Percentiles rank a stretch among this genome's conserved stretches.
Evolutionary conservation across 2,329 filamentous ascomycete species (phyloP).

Genomic region (Venturiaceae sp.): DNA sequence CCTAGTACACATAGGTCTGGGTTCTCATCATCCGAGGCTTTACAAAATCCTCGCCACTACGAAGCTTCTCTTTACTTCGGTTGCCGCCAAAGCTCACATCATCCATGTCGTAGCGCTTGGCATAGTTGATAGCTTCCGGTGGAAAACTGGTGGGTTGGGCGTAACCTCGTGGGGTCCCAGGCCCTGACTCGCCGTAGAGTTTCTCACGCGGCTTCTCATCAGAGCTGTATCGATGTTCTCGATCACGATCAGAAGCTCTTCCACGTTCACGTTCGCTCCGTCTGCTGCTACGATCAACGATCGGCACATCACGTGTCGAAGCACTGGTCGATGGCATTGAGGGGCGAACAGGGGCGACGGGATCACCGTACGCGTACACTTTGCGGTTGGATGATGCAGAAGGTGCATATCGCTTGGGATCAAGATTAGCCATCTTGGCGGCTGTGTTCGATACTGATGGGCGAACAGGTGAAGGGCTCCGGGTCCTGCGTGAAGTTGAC

Average conservation of each 20-base stretch:
- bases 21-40: neutral
- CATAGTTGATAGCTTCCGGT: neutral
- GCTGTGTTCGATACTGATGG: slow-evolving; percentile 1
- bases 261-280: neutral
- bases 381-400: neutral
- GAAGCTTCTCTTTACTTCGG: neutral
- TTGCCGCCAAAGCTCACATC: neutral
- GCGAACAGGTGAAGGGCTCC: slow-evolving; percentile 1
- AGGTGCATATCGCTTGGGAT: neutral
- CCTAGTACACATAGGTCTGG: slow-evolving; percentile 1
- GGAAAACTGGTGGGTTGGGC: neutral
- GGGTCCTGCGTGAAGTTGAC: neutral
- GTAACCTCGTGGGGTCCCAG: neutral
- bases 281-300: neutral
- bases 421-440: slow-evolving; percentile 6
- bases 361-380: neutral
- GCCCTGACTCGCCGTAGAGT: slow-evolving; percentile 2
- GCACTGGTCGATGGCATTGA: neutral
- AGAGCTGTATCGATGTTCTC: neutral
- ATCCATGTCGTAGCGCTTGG: neutral
- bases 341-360: neutral
- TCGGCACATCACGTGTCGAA: neutral
- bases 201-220: neutral
- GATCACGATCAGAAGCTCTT: neutral
- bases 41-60: neutral